These are phyloP conservation scores for Ceratocystis variospora DNA, from an alignment of 2,329 filamentous ascomycete genomes.

Conservation along the genomic window DNA sequence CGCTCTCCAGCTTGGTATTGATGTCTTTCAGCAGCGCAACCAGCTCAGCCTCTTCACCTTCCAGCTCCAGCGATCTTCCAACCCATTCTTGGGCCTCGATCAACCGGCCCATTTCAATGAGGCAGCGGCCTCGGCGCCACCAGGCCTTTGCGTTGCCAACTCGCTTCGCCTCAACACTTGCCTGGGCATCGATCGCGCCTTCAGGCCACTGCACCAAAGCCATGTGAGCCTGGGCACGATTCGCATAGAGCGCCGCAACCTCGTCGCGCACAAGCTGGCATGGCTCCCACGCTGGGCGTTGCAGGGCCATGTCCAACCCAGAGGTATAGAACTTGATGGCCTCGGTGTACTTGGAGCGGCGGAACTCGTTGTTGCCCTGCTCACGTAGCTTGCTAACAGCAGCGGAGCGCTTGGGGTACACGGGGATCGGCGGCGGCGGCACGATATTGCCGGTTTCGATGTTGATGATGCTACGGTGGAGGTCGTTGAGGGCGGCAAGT, in stretches of 20 bases:
- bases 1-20: slow-evolving; percentile 33
- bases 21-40: slow-evolving; percentile 51
- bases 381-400: slow-evolving; percentile 86
- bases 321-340: slow-evolving; percentile 70
- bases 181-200: slow-evolving; percentile 74
- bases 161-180: slow-evolving; percentile 74
- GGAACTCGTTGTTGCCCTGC: slow-evolving; percentile 67
- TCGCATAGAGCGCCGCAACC: slow-evolving; percentile 62
- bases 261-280: slow-evolving; percentile 73
- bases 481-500: slow-evolving; percentile 59
- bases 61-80: slow-evolving; percentile 63
- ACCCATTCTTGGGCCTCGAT: slow-evolving; percentile 75
- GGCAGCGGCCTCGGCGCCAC: slow-evolving; percentile 74
- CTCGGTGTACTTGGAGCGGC: slow-evolving; percentile 59
- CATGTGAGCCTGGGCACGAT: slow-evolving; percentile 85
- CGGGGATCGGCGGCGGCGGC: slow-evolving; percentile 74
- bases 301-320: slow-evolving; percentile 79
- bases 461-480: slow-evolving; percentile 59
- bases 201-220: slow-evolving; percentile 68
- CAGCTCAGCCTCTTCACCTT: slow-evolving; percentile 55
- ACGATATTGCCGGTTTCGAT: slow-evolving; percentile 49
- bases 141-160: slow-evolving; percentile 86
- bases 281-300: slow-evolving; percentile 78
- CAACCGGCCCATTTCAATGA: slow-evolving; percentile 79
- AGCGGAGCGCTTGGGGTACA: slow-evolving; percentile 82